Evolutionary conservation across 495 filamentous ascomycete species (phyloP).

Genomic region (Pyrenula aspistea): DNA sequence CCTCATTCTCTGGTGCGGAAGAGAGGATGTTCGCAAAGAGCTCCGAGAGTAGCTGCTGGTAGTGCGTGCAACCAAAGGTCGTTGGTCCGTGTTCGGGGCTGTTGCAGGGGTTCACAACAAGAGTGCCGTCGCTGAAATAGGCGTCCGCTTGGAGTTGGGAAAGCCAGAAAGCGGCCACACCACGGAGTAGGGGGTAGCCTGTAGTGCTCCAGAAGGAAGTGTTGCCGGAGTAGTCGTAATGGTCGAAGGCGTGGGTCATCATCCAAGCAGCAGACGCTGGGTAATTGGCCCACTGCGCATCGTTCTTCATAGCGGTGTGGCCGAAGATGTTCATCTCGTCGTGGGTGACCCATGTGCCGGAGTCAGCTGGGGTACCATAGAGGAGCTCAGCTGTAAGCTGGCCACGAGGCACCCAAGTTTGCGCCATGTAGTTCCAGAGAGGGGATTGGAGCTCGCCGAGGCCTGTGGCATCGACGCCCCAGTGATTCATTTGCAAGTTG

Average conservation of each 20-base stretch:
- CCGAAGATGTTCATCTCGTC: slow-evolving; percentile 39
- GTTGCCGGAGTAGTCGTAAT: slow-evolving; percentile 33
- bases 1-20: slow-evolving; percentile 8
- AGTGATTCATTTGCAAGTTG: slow-evolving; percentile 42
- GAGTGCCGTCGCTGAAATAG: slow-evolving; percentile 34
- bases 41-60: slow-evolving; percentile 35
- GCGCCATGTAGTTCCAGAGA: slow-evolving; percentile 32
- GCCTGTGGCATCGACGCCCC: slow-evolving; percentile 25
- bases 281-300: slow-evolving; percentile 27
- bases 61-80: slow-evolving; percentile 38
- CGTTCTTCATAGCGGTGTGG: slow-evolving; percentile 32
- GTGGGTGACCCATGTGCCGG: slow-evolving; percentile 31
- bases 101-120: slow-evolving; percentile 39
- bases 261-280: slow-evolving; percentile 34
- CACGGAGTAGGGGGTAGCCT: slow-evolving; percentile 37
- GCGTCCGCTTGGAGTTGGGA: slow-evolving; percentile 28
- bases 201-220: slow-evolving; percentile 21
- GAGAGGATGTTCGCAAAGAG: slow-evolving; percentile 27
- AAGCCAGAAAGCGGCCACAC: slow-evolving; percentile 34
- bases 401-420: slow-evolving; percentile 39
- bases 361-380: slow-evolving; percentile 19
- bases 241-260: slow-evolving; percentile 37
- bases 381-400: slow-evolving; percentile 33
- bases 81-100: slow-evolving; percentile 38
- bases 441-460: slow-evolving; percentile 18